phyloP scores from a whole-genome alignment of 2,329 filamentous ascomycete species.

The Xylaria sp. region DNA sequence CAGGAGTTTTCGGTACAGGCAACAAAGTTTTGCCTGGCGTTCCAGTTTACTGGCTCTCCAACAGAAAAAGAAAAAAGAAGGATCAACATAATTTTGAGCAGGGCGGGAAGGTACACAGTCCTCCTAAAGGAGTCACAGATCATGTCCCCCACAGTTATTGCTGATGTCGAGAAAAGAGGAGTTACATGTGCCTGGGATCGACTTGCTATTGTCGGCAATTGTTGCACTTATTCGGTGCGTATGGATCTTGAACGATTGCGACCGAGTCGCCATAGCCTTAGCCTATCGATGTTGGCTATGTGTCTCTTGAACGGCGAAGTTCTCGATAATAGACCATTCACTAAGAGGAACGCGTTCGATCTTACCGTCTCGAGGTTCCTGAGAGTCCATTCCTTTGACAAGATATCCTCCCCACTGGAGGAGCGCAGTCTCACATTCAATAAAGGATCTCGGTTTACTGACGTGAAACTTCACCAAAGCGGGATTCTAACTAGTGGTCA shows the following conservation, averaged over 20 bases:
- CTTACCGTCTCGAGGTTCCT: neutral
- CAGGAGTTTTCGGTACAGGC: neutral
- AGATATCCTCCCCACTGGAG: neutral
- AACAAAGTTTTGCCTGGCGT: neutral
- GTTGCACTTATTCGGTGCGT: conserved; percentile 18
- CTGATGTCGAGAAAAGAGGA: neutral
- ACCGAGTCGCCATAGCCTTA: conserved; percentile 7
- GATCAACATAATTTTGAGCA: neutral
- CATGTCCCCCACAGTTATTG: neutral
- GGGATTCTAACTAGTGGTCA: neutral
- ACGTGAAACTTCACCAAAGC: neutral
- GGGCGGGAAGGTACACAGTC: neutral
- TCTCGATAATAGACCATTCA: conserved; percentile 9
- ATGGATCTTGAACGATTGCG: neutral
- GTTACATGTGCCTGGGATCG: conserved; percentile 18
- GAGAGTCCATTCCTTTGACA: neutral
- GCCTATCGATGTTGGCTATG: conserved; percentile 27
- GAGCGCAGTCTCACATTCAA: conserved; percentile 17
- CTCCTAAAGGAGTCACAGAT: neutral
- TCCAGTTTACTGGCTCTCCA: neutral
- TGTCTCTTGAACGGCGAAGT: conserved; percentile 34
- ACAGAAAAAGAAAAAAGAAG: neutral
- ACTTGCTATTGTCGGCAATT: conserved; percentile 28
- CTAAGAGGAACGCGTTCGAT: neutral
- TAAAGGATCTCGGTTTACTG: conserved; percentile 11